These are phyloP conservation scores for Kwoniella shivajii DNA, from an alignment of 1,284 basidiomycete genomes.

Conservation along the genomic window DNA sequence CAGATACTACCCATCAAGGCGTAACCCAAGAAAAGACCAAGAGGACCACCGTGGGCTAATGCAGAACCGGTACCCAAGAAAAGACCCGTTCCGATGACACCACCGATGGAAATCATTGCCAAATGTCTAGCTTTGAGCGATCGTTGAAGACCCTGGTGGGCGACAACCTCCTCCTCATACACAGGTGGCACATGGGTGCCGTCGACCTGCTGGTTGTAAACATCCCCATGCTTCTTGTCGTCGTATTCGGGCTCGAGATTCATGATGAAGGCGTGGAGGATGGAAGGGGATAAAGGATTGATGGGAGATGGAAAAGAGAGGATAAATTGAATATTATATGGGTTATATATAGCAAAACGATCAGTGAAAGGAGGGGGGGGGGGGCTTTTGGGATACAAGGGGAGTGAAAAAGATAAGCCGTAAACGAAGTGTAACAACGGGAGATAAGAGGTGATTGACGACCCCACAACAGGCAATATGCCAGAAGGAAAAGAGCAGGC, in stretches of 20 bases:
- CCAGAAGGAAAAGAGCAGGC: background rate
- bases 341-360: background rate
- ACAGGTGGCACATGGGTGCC: background rate
- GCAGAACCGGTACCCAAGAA: conserved; percentile 30
- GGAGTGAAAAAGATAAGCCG: conserved; percentile 2
- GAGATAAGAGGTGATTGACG: conserved; percentile 1
- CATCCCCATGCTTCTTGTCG: conserved; percentile 18
- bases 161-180: conserved; percentile 2
- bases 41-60: conserved; percentile 54
- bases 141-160: conserved; percentile 23
- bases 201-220: conserved; percentile 3
- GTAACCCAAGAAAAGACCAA: conserved; percentile 54
- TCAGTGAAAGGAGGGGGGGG: background rate
- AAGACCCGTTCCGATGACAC: conserved; percentile 29
- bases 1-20: conserved; percentile 50
- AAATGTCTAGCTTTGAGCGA: conserved; percentile 29
- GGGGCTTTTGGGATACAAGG: background rate
- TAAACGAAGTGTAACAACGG: background rate
- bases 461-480: background rate
- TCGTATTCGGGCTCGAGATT: conserved; percentile 16
- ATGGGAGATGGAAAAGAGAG: background rate
- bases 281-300: background rate
- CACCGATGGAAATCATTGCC: conserved; percentile 34
- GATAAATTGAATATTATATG: background rate
- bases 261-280: conserved; percentile 3